Percentiles rank a stretch among this genome's conserved stretches.
Evolutionary conservation across 2,329 filamentous ascomycete genomes (phyloP).

Genomic region (Pseudogymnoascus sp.): DNA sequence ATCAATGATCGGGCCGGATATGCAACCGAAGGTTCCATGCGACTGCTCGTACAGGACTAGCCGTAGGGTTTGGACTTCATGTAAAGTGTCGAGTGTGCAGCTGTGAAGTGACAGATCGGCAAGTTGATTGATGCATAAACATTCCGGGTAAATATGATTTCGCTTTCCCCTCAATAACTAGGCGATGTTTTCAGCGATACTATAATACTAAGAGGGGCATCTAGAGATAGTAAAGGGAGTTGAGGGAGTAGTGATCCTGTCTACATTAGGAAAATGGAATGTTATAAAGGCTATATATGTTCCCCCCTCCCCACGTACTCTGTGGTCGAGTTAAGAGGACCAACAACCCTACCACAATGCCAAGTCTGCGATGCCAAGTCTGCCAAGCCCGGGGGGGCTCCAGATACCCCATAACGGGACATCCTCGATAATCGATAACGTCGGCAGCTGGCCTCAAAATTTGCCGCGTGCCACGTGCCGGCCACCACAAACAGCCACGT

Average conservation of each 20-base stretch:
- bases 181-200: neutral
- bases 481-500: neutral
- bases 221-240: neutral
- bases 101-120: neutral
- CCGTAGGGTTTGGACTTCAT: neutral
- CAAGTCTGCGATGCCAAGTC: no score
- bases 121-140: neutral
- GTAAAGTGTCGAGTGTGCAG: neutral
- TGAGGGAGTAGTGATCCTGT: neutral
- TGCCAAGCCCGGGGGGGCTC: no score
- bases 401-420: no score
- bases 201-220: no score
- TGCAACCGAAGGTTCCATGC: neutral
- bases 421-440: neutral
- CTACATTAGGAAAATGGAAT: no score
- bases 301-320: no score
- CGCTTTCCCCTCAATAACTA: neutral
- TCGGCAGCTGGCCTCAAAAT: neutral
- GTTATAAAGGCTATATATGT: no score
- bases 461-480: neutral
- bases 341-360: no score
- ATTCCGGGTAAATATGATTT: neutral
- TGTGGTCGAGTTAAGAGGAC: no score
- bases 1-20: neutral
- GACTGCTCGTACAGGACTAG: neutral